Evolutionary conservation across 805 yeast species (phyloP), one percentile per base, ranked within the genome.

Genomic region (Lachancea meyersii): DNA sequence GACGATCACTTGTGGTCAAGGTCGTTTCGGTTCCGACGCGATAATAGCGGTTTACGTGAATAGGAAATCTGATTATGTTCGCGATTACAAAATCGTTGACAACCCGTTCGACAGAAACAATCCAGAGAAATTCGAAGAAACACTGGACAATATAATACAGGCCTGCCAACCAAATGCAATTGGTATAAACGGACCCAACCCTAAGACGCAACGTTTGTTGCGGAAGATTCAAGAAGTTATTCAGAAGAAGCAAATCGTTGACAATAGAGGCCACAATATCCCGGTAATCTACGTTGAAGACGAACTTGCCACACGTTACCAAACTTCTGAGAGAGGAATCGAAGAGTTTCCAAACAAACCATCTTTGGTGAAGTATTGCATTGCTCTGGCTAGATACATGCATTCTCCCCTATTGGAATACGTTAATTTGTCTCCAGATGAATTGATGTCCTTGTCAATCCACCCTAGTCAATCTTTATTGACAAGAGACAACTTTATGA

Each of bases 381-480:
- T 89, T 48, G 96, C 87, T 8, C 70, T 91, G 49, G 97, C 94
- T 8, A 80, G 97, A 52, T 93, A 86, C 60, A 76, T 85, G 44
- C 98, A 93, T 65, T 83, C 86, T 43, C 98, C 99, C n/a, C 61
- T 93, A 45, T 65, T 86, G 53, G 99, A 93, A 63, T 93, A 89
- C 60, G 79, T 89, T 45, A 76, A 87, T 5, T 69, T 93, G 40
- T 46, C 63, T 11, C 82, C 81, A 20, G 80, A 78, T n/a, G 87
- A 86, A 48, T 72, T 91, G 30, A 65, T 76, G 5, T 76, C 91
- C 1, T 68, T 86, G 42, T 67, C 76, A 2, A 77, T 91, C 54
- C 82, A 79, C 58, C 80, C 80, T 40, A 74, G 82, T 54, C 99
- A 93, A 67, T 69, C 73, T 18, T 67, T 87, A 40, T 66, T 93